Conservation (phyloP, 2,329 filamentous ascomycete genomes). For the Xylaria sp. region DNA sequence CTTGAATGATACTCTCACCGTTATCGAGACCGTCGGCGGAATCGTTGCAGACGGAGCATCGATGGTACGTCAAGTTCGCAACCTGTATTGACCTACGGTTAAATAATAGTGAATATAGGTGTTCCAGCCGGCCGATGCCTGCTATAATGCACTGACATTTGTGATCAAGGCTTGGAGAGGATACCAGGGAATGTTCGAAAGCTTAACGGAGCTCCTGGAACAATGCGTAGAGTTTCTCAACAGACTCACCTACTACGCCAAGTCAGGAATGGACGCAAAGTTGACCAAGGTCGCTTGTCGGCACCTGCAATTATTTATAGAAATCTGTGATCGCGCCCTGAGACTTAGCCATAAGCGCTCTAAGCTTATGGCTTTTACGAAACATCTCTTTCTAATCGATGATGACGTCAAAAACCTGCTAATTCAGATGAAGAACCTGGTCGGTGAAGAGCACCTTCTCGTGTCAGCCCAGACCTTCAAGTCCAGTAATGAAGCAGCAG, state of each 20-base stretch:
- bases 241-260: background rate
- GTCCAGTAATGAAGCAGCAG: slow-evolving; percentile 5
- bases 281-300: slow-evolving; percentile 10
- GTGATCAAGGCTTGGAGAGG: slow-evolving; percentile 8
- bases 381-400: slow-evolving; percentile 1
- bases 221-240: slow-evolving; percentile 1
- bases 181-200: slow-evolving; percentile 12
- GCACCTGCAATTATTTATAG: background rate
- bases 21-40: background rate
- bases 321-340: slow-evolving; percentile 3
- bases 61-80: background rate
- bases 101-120: background rate
- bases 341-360: background rate
- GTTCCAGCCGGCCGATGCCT: slow-evolving; percentile 2
- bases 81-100: background rate
- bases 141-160: slow-evolving; percentile 6
- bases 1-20: background rate
- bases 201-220: background rate
- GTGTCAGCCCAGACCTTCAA: slow-evolving; percentile 7
- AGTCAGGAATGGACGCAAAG: slow-evolving; percentile 3
- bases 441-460: background rate
- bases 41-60: slow-evolving; percentile 9
- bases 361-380: background rate
- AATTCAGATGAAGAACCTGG: slow-evolving; percentile 1
- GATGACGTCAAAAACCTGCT: background rate